phyloP scores from a whole-genome alignment of 495 filamentous ascomycete genomes.

The Penicillium lividum region DNA sequence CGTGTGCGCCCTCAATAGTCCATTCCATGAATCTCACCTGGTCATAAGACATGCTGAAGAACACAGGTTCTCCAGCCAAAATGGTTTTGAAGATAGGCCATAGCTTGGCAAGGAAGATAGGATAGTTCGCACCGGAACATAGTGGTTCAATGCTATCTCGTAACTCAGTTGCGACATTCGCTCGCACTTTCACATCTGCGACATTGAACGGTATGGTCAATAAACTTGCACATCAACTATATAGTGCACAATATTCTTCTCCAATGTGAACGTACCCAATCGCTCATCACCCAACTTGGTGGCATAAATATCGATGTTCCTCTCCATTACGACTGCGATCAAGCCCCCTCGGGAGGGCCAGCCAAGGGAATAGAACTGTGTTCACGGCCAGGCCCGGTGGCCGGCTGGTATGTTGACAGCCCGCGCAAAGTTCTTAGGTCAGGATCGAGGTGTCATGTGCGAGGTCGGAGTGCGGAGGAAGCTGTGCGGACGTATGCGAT shows the following conservation, averaged over 20 bases:
- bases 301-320: constrained; percentile 61
- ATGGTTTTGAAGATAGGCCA: constrained; percentile 89
- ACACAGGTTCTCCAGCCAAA: constrained; percentile 83
- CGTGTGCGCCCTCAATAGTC: constrained; percentile 2
- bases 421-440: constrained; percentile 30
- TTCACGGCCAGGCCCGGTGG: constrained; percentile 45
- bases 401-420: constrained; percentile 37
- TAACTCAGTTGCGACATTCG: constrained; percentile 73
- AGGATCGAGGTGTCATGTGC: constrained; percentile 45
- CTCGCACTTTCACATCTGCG: constrained; percentile 72
- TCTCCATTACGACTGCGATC: constrained; percentile 43
- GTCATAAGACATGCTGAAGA: constrained; percentile 82
- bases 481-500: constrained; percentile 55
- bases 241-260: not conserved
- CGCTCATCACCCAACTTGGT: constrained; percentile 60
- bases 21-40: constrained; percentile 55
- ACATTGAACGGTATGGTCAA: constrained; percentile 8
- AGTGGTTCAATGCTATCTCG: constrained; percentile 82
- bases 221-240: not conserved
- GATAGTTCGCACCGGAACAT: constrained; percentile 65
- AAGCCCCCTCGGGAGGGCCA: constrained; percentile 31
- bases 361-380: constrained; percentile 21
- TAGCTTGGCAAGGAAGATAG: constrained; percentile 76
- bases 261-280: constrained; percentile 48
- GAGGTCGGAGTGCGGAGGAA: constrained; percentile 45